Evolutionary conservation across 331 rosid species (phyloP).

Genomic region (Malus hybrid): DNA sequence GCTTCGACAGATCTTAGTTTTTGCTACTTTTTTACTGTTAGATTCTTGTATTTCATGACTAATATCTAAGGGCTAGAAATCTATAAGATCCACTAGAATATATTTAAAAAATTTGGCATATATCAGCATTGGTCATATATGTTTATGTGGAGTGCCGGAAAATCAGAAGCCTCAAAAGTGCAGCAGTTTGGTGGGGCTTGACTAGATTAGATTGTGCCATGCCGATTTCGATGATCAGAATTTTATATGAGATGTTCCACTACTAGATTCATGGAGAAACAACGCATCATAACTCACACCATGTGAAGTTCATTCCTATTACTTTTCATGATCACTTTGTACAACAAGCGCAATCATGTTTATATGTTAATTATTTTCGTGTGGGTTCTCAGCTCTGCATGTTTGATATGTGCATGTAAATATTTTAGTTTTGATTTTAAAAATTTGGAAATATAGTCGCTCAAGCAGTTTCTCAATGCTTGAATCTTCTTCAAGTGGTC

Average conservation of each 20-base stretch:
- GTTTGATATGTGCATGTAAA: not conserved
- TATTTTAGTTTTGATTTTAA: not conserved
- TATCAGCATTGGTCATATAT: not conserved
- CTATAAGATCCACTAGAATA: not conserved
- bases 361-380: not conserved
- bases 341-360: not conserved
- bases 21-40: too few species aligned
- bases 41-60: not conserved
- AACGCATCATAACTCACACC: conserved; percentile 15
- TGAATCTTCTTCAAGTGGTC: not conserved
- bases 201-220: conserved; percentile 10
- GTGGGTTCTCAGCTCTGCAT: not conserved
- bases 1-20: too few species aligned
- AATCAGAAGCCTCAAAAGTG: conserved; percentile 1
- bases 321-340: conserved; percentile 3
- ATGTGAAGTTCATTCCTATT: conserved; percentile 8
- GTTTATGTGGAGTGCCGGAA: conserved; percentile 17
- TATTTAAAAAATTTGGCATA: too few species aligned
- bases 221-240: not conserved
- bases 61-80: not conserved
- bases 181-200: conserved; percentile 17
- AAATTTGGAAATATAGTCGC: not conserved
- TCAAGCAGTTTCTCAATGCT: not conserved
- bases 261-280: not conserved
- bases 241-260: conserved; percentile 21